phyloP scores from a whole-genome alignment of 257 asterid species.

The Sherardia arvensis region DNA sequence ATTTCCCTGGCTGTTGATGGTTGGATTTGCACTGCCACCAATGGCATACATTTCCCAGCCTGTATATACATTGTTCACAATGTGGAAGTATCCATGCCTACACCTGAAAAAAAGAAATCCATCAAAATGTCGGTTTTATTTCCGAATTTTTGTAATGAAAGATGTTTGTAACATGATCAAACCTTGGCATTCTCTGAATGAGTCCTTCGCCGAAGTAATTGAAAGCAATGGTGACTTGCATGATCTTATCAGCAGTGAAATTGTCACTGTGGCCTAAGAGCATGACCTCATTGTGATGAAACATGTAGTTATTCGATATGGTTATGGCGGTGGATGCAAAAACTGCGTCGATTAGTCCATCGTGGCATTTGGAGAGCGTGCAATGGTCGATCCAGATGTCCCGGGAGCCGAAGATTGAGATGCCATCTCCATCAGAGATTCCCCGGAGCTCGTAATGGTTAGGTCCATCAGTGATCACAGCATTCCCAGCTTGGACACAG shows the following conservation, averaged over 20 bases:
- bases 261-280: slow-evolving; percentile 66
- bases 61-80: slow-evolving; percentile 64
- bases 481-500: slow-evolving; percentile 52
- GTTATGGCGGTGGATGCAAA: slow-evolving; percentile 52
- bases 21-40: slow-evolving; percentile 77
- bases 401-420: slow-evolving; percentile 42
- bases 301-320: slow-evolving; percentile 58
- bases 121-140: neutral
- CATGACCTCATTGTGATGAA: slow-evolving; percentile 62
- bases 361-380: slow-evolving; percentile 42
- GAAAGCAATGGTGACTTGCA: slow-evolving; percentile 71
- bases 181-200: slow-evolving; percentile 72
- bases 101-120: slow-evolving; percentile 25
- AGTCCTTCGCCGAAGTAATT: slow-evolving; percentile 65
- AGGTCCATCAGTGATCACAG: slow-evolving; percentile 38
- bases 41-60: slow-evolving; percentile 80
- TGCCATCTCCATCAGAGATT: slow-evolving; percentile 61
- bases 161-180: neutral
- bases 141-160: neutral
- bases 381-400: slow-evolving; percentile 75
- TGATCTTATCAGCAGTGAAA: slow-evolving; percentile 33
- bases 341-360: slow-evolving; percentile 58
- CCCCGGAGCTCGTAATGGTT: slow-evolving; percentile 43
- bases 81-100: slow-evolving; percentile 65
- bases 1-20: slow-evolving; percentile 73